A percentile compares a stretch with the other conserved stretches of the same genome.
phyloP scores from a whole-genome alignment of 106 monocot species.

The Chionographis japonica region DNA sequence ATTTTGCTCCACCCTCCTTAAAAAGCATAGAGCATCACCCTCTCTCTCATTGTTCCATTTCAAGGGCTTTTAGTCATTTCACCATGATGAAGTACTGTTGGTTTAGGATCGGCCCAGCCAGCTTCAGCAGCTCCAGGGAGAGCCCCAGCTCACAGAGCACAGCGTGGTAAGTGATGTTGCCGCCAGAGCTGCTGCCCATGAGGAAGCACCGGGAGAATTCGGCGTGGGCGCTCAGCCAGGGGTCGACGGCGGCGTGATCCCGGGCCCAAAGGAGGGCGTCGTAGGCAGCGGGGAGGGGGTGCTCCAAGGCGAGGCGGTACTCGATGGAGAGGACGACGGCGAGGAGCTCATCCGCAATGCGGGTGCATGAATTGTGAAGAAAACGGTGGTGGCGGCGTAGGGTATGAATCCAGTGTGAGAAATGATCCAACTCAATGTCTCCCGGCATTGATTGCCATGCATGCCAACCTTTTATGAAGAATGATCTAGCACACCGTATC shows the following conservation, averaged over 20 bases:
- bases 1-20: not conserved
- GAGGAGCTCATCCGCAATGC: not conserved
- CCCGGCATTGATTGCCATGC: too few species aligned
- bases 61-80: too few species aligned
- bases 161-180: conserved; percentile 3
- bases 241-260: not conserved
- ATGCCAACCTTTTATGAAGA: too few species aligned
- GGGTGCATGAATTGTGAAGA: conserved; percentile 2
- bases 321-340: conserved; percentile 11
- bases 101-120: not conserved
- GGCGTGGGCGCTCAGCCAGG: not conserved
- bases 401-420: conserved; percentile 22
- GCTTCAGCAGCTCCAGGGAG: not conserved
- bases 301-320: conserved; percentile 14
- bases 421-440: too few species aligned
- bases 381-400: conserved; percentile 7
- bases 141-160: not conserved
- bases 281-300: conserved; percentile 14
- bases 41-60: too few species aligned
- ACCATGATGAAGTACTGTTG: conserved; percentile 10
- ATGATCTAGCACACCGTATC: too few species aligned
- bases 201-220: conserved; percentile 11
- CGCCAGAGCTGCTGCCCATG: too few species aligned
- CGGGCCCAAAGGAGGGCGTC: conserved; percentile 11
- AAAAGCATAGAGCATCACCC: too few species aligned